phyloP scores from a whole-genome alignment of 2,329 filamentous ascomycete species.

The Beauveria sp. region DNA sequence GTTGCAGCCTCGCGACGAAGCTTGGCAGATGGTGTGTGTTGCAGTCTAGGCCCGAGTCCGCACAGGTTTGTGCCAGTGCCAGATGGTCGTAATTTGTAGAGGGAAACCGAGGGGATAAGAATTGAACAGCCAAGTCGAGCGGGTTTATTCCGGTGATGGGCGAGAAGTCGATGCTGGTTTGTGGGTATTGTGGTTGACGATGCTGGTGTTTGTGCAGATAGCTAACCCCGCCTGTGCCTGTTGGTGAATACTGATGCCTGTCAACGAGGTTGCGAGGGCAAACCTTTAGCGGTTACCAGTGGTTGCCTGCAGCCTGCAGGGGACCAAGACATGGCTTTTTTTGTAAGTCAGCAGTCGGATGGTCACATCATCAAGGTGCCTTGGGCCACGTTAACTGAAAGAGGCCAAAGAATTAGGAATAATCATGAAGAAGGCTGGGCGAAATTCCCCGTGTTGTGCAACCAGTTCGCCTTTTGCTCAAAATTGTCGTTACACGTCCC shows the following conservation, averaged over 20 bases:
- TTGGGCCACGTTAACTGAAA: neutral
- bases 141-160: neutral
- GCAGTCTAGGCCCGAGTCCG: neutral
- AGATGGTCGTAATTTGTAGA: neutral
- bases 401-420: neutral
- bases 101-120: neutral
- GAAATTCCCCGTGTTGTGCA: neutral
- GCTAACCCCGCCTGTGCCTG: neutral
- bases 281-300: slow-evolving; percentile 1
- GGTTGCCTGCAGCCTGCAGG: neutral
- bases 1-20: slow-evolving; percentile 1
- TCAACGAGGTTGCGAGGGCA: neutral
- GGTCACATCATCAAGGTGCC: neutral
- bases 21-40: neutral
- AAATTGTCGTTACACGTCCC: too few relatives aligned
- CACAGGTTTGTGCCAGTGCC: slow-evolving; percentile 1
- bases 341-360: neutral
- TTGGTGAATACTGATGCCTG: neutral
- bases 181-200: neutral
- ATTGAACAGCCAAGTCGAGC: neutral
- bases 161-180: neutral
- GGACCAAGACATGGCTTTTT: neutral
- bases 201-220: neutral
- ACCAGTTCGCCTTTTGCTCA: neutral
- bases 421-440: neutral